phyloP scores from a whole-genome alignment of 495 filamentous ascomycete genomes.

The Glarea lozoyensis region DNA sequence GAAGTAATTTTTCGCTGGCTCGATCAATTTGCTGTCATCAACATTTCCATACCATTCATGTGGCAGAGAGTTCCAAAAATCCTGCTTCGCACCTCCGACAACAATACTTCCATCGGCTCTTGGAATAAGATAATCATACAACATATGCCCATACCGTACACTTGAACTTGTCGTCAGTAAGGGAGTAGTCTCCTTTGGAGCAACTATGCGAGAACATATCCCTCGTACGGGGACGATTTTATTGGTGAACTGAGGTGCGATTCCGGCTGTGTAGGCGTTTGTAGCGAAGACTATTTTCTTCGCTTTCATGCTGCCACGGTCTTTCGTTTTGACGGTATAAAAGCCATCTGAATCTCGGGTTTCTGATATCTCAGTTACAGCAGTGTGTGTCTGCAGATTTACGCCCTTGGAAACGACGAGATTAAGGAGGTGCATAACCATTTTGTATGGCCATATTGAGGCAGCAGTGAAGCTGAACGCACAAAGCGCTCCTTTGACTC shows the following conservation, averaged over 20 bases:
- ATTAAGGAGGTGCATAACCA: constrained; percentile 1
- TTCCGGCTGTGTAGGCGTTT: constrained; percentile 36
- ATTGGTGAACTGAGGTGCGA: constrained; percentile 34
- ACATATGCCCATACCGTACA: not conserved
- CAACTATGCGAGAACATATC: constrained; percentile 4
- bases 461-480: constrained; percentile 11
- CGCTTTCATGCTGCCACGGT: constrained; percentile 28
- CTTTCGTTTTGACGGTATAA: constrained; percentile 17
- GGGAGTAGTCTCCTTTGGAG: constrained; percentile 1
- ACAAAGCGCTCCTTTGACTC: constrained; percentile 5
- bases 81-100: constrained; percentile 32
- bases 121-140: constrained; percentile 17
- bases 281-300: constrained; percentile 39
- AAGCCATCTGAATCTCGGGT: not conserved
- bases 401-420: constrained; percentile 9
- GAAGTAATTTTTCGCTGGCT: constrained; percentile 31
- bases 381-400: constrained; percentile 26
- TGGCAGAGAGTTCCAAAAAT: constrained; percentile 23
- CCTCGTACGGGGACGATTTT: constrained; percentile 36
- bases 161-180: not conserved
- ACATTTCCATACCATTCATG: constrained; percentile 34
- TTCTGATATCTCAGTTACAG: constrained; percentile 16
- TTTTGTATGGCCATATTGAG: constrained; percentile 34
- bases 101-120: constrained; percentile 22
- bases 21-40: constrained; percentile 34